Evolutionary conservation across 2,329 filamentous ascomycete genomes (phyloP).

Genomic region (Monosporascus sp.): DNA sequence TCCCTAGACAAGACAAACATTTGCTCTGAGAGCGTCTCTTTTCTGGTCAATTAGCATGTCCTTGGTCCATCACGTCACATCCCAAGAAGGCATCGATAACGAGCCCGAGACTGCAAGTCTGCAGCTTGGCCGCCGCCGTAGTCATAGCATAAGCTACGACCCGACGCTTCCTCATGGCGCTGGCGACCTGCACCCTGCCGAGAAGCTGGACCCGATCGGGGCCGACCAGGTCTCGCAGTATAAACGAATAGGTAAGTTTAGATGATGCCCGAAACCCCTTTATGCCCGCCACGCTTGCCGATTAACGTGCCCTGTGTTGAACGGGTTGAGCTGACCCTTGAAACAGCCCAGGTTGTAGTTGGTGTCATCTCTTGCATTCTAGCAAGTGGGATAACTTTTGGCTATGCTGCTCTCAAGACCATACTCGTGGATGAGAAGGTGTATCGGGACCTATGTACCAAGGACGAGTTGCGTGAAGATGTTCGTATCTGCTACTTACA

Average conservation of each 20-base stretch:
- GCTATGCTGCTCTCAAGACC: constrained; percentile 60
- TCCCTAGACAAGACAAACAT: too few relatives aligned
- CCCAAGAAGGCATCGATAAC: constrained; percentile 36
- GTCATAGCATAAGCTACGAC: constrained; percentile 26
- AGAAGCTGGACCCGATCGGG: background rate
- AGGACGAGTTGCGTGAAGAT: constrained; percentile 33
- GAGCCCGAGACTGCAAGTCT: constrained; percentile 16
- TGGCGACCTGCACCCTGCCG: background rate
- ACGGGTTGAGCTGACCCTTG: background rate
- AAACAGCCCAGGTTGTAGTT: constrained; percentile 52
- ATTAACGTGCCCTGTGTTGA: background rate
- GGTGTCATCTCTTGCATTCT: constrained; percentile 63
- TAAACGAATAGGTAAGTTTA: background rate
- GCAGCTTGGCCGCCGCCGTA: constrained; percentile 14
- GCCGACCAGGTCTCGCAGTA: background rate
- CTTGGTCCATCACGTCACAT: constrained; percentile 37
- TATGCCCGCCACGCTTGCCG: too few relatives aligned
- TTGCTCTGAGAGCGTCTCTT: too few relatives aligned
- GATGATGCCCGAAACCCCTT: constrained; percentile 15
- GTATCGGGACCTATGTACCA: constrained; percentile 47
- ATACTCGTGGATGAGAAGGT: constrained; percentile 53
- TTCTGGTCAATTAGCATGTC: constrained; percentile 32
- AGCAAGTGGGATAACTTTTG: constrained; percentile 59
- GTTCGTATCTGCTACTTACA: background rate
- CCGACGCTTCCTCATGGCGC: constrained; percentile 8